Evolutionary conservation across 495 filamentous ascomycete genomes (phyloP), one percentile per base, ranked within the genome.

Genomic region (Ascobolus immersus): DNA sequence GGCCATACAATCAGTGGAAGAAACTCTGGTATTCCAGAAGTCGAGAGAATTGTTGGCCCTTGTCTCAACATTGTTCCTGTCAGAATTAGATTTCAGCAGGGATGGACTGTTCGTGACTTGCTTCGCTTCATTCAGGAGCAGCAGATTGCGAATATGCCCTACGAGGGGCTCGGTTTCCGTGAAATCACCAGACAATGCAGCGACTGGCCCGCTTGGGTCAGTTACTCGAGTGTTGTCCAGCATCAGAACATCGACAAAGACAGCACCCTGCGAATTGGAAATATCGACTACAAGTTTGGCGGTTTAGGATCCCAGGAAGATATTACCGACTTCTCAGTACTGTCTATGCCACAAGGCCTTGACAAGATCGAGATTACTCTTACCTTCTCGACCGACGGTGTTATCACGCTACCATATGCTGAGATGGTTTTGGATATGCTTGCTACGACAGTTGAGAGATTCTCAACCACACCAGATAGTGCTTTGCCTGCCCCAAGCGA

Each of bases 61-160:
- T 67, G 62, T 39, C 46, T 65, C 30, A 65, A 66, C 33, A 53
- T 63, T 9, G 44, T 66, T 5, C 63, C 63, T 1, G 56, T 66
- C 0, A 49, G 62, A 12, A 55, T 67, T 19, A 51, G 52, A 9
- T 55, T 65, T 38, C 39, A 49, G 5, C 52, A 57, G 4, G 51
- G 47, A 14, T 61, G 55, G 58, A 65, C 56, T 5, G n/a, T n/a
- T n/a, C n/a, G n/a, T n/a, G n/a, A n/a, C n/a, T 52, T 67, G 2
- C 58, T 66, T 39, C 52, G 53, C 10, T 59, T 51, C 24, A 52
- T 67, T 21, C 63, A 67, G 35, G 56, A 64, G 21, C 61, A 67
- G 28, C 56, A 64, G 22, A 54, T 67, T 10, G 55, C 55, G 17
- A 58, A 58, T 35, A 65, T 66, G 57, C 56, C 58, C 0, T 63